Percentiles rank a stretch among this genome's conserved stretches.
These are phyloP conservation scores for Bonia amplexicaulis DNA, from an alignment of 176 grass and related monocot genomes.

Conservation along the genomic window DNA sequence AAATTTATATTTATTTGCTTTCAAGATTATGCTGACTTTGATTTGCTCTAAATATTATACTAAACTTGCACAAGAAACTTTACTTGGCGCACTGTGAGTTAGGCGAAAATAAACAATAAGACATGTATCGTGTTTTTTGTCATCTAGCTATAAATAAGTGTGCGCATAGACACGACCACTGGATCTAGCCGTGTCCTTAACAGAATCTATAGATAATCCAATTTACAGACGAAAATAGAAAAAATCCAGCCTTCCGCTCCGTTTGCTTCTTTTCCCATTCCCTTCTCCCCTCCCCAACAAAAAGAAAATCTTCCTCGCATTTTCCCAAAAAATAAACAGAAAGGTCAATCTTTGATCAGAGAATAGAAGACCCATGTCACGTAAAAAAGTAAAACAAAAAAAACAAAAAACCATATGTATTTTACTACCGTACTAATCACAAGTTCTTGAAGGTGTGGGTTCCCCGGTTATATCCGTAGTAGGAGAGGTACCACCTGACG, in stretches of 20 bases:
- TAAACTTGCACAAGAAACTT: too few relatives aligned
- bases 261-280: not conserved
- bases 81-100: too few relatives aligned
- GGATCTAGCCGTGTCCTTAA: too few relatives aligned
- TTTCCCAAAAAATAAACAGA: not conserved
- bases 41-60: too few relatives aligned
- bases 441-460: constrained; percentile 27
- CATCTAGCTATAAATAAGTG: too few relatives aligned
- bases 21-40: too few relatives aligned
- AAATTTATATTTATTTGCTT: too few relatives aligned
- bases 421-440: not conserved
- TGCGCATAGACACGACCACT: too few relatives aligned
- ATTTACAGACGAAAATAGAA: too few relatives aligned
- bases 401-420: not conserved
- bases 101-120: too few relatives aligned
- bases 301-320: not conserved
- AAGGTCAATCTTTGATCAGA: not conserved
- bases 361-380: not conserved
- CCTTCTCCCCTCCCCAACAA: not conserved
- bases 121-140: too few relatives aligned
- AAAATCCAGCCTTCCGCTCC: not conserved
- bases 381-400: not conserved
- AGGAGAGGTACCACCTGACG: constrained; percentile 71
- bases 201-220: too few relatives aligned
- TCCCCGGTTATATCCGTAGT: constrained; percentile 55